A percentile compares a stretch with the other conserved stretches of the same genome.
These are phyloP conservation scores for Plasmodium vinckei DNA, from an alignment of 169 alveolate genomes.

Conservation along the genomic window DNA sequence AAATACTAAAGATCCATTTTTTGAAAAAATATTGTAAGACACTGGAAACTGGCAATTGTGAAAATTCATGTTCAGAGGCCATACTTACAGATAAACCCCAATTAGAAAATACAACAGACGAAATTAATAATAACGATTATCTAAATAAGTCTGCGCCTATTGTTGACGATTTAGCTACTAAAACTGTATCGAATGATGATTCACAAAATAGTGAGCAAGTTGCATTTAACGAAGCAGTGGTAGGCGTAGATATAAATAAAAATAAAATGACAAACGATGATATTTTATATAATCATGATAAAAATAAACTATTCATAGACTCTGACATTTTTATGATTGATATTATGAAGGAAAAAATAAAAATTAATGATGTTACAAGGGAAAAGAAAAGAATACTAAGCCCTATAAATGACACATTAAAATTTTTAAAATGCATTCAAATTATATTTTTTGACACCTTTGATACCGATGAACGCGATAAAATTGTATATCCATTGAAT, in stretches of 20 bases:
- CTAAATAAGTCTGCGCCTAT: no score
- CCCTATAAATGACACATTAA: slow-evolving; percentile 42
- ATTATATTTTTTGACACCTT: slow-evolving; percentile 29
- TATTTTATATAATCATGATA: not conserved
- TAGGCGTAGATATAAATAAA: not conserved
- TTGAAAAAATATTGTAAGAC: not conserved
- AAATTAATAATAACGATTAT: no score
- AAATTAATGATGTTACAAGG: slow-evolving; percentile 16
- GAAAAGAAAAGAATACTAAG: slow-evolving; percentile 22
- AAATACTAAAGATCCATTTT: slow-evolving; percentile 39
- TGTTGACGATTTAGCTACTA: no score
- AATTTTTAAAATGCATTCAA: slow-evolving; percentile 58
- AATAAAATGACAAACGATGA: not conserved
- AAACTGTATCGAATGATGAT: no score
- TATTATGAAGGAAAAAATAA: slow-evolving; percentile 31
- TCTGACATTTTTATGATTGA: slow-evolving; percentile 61
- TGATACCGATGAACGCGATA: not conserved
- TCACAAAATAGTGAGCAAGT: no score
- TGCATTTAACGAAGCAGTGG: no score
- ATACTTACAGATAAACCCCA: no score
- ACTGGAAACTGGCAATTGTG: not conserved
- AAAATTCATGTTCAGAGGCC: not conserved
- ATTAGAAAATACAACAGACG: no score
- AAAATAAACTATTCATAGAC: slow-evolving; percentile 10
- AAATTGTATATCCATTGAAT: slow-evolving; percentile 4